Conservation (phyloP, 345 rosid genomes). For the Hibiscus mutabilis region DNA sequence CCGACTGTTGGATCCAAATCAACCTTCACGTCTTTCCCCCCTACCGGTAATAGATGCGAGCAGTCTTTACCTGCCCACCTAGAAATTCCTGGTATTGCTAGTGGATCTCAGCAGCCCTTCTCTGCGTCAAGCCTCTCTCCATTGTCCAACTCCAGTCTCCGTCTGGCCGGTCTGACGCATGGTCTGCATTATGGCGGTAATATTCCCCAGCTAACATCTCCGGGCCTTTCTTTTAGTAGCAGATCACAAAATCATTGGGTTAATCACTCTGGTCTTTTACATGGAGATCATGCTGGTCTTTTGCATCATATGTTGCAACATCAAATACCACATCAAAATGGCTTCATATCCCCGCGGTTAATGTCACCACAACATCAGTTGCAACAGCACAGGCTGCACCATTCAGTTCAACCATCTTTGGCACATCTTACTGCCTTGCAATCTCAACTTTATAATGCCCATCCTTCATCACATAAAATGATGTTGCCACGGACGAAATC, state of each 20-base stretch:
- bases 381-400: conserved; percentile 55
- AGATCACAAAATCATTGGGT: conserved; percentile 70
- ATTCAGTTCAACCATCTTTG: conserved; percentile 51
- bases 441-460: conserved; percentile 51
- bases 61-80: conserved; percentile 55
- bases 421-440: conserved; percentile 68
- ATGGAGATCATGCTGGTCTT: conserved; percentile 59
- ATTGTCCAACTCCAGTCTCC: conserved; percentile 48
- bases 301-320: conserved; percentile 63
- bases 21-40: conserved; percentile 72
- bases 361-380: conserved; percentile 56
- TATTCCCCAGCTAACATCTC: conserved; percentile 48
- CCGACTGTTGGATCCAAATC: conserved; percentile 63
- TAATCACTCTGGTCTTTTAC: conserved; percentile 61
- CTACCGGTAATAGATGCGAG: conserved; percentile 57
- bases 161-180: conserved; percentile 52
- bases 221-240: conserved; percentile 67
- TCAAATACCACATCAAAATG: conserved; percentile 58
- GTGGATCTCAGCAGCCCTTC: conserved; percentile 49
- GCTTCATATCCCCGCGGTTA: conserved; percentile 52
- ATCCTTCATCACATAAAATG: conserved; percentile 53
- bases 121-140: conserved; percentile 57
- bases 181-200: conserved; percentile 59
- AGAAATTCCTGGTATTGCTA: conserved; percentile 40
- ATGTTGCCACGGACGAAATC: conserved; percentile 56